Evolutionary conservation across 2,329 filamentous ascomycete genomes (phyloP).

Genomic region (Penicillium sp.): DNA sequence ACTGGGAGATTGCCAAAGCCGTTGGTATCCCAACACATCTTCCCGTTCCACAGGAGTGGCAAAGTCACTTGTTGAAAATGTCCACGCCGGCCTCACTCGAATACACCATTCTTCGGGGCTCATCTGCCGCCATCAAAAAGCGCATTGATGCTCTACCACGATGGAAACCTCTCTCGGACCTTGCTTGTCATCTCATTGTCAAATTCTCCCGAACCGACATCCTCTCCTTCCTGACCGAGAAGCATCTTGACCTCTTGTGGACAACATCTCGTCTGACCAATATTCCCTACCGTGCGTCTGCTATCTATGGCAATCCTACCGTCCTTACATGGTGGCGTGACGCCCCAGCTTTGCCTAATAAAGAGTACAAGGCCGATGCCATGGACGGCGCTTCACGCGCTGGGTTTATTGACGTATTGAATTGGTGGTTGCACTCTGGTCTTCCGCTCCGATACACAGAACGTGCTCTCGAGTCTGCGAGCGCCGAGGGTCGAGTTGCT

Average conservation of each 20-base stretch:
- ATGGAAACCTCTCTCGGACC: constrained; percentile 66
- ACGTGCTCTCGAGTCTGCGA: constrained; percentile 79
- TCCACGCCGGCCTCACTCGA: constrained; percentile 70
- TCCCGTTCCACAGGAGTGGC: constrained; percentile 67
- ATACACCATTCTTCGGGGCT: constrained; percentile 72
- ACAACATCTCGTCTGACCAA: constrained; percentile 75
- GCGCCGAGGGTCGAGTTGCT: constrained; percentile 71
- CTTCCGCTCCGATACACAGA: constrained; percentile 81
- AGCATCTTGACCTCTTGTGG: constrained; percentile 71
- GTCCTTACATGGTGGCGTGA: constrained; percentile 89
- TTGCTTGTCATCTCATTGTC: constrained; percentile 83
- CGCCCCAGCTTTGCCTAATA: constrained; percentile 73
- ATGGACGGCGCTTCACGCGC: constrained; percentile 81
- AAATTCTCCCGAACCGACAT: constrained; percentile 80
- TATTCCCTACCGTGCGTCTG: constrained; percentile 80
- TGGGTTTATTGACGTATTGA: constrained; percentile 76
- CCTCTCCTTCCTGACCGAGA: constrained; percentile 63
- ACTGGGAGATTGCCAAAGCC: constrained; percentile 85
- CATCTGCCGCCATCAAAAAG: constrained; percentile 64
- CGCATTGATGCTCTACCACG: constrained; percentile 64
- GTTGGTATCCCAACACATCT: constrained; percentile 75
- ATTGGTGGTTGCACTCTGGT: constrained; percentile 84
- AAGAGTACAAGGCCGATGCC: constrained; percentile 79
- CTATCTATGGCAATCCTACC: constrained; percentile 74
- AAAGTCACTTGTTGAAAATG: constrained; percentile 55